A percentile compares a stretch with the other conserved stretches of the same genome.
Evolutionary conservation across 139 green algal species (phyloP).

Genomic region (Chlorella sp.): DNA sequence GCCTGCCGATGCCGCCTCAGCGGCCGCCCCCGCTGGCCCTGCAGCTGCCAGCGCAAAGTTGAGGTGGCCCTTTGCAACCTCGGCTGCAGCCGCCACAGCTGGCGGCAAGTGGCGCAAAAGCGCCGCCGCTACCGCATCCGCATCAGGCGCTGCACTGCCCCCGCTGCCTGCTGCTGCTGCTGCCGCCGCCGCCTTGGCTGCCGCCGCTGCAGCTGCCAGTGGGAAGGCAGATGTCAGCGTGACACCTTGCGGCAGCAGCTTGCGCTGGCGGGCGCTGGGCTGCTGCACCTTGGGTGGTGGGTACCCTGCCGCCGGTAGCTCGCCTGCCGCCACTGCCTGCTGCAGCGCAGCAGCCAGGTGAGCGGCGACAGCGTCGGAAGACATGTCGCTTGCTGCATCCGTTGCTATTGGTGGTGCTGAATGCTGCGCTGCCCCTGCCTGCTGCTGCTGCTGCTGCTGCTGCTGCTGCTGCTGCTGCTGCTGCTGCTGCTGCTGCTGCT

Average conservation of each 20-base stretch:
- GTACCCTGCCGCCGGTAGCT: conserved; percentile 33
- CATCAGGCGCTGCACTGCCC: background rate
- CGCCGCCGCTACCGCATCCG: background rate
- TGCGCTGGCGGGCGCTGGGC: conserved; percentile 24
- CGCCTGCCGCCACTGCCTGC: background rate
- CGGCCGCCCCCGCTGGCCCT: background rate
- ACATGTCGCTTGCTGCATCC: conserved; percentile 5
- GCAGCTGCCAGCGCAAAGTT: conserved; percentile 39
- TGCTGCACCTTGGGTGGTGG: conserved; percentile 16
- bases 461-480: background rate
- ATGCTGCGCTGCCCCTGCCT: too few species aligned
- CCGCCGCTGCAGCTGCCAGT: conserved; percentile 28
- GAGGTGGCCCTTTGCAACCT: conserved; percentile 35
- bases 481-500: background rate
- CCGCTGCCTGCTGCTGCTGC: background rate
- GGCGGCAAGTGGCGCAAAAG: conserved; percentile 12
- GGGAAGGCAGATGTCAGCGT: conserved; percentile 20
- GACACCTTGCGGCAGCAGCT: conserved; percentile 22
- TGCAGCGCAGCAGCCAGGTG: conserved; percentile 10
- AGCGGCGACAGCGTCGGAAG: background rate
- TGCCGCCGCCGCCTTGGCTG: background rate
- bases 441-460: background rate
- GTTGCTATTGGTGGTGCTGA: conserved; percentile 30
- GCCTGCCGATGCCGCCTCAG: background rate
- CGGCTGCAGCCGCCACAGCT: conserved; percentile 2